These are phyloP conservation scores for Cladophialophora carrionii DNA, from an alignment of 2,329 filamentous ascomycete genomes.

Conservation along the genomic window DNA sequence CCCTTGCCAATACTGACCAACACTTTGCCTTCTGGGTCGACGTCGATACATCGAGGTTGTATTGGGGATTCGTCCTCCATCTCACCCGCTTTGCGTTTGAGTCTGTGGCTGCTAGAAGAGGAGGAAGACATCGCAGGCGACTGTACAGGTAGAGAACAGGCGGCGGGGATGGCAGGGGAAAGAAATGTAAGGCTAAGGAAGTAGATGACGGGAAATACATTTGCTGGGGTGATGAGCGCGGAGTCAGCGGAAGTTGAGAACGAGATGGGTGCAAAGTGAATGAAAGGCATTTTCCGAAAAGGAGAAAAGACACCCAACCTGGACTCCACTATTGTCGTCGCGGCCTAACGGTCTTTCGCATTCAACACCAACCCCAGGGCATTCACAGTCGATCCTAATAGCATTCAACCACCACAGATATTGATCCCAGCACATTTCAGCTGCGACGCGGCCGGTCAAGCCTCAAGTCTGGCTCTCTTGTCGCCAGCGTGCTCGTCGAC, in stretches of 20 bases:
- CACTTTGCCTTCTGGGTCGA: background rate
- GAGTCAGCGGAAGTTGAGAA: background rate
- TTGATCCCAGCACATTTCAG: background rate
- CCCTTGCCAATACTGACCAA: background rate
- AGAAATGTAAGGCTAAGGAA: background rate
- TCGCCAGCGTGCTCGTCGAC: constrained; percentile 26
- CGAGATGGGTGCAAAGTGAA: background rate
- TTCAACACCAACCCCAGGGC: background rate
- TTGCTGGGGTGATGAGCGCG: background rate
- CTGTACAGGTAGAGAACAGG: background rate
- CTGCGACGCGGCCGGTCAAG: background rate
- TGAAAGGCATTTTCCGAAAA: background rate
- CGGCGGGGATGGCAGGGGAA: background rate
- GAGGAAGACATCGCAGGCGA: background rate
- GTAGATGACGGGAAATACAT: background rate
- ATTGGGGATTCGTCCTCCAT: background rate
- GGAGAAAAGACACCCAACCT: background rate
- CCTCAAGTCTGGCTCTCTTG: constrained; percentile 30
- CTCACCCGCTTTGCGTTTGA: background rate
- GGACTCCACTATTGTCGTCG: background rate
- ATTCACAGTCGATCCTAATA: background rate
- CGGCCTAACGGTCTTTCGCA: background rate
- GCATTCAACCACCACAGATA: constrained; percentile 1
- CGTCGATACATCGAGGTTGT: background rate
- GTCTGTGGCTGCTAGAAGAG: background rate